A percentile compares a stretch with the other conserved stretches of the same genome.
These are phyloP conservation scores for Clausena lansium DNA, from an alignment of 345 rosid genomes.

Conservation along the genomic window DNA sequence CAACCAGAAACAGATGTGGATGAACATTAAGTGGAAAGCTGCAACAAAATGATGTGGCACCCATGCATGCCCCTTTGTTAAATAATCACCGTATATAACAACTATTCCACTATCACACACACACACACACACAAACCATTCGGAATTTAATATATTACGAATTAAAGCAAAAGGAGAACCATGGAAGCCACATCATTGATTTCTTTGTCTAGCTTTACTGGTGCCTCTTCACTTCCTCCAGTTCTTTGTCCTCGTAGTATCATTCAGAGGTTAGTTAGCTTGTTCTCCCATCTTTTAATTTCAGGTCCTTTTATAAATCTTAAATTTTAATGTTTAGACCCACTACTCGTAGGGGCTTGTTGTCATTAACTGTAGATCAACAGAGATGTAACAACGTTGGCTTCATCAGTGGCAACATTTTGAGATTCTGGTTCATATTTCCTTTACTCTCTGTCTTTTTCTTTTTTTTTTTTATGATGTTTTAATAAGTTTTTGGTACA, in stretches of 20 bases:
- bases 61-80: no score
- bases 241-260: conserved; percentile 12
- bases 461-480: neutral
- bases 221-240: conserved; percentile 23
- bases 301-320: neutral
- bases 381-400: conserved; percentile 8
- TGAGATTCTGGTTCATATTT: conserved; percentile 30
- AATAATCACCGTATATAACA: no score
- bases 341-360: conserved; percentile 6
- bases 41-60: no score
- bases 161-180: neutral
- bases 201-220: conserved; percentile 24
- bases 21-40: no score
- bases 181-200: conserved; percentile 37
- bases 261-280: conserved; percentile 21
- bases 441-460: neutral
- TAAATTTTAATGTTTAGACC: neutral
- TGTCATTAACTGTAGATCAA: conserved; percentile 6
- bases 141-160: no score
- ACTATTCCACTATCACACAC: no score
- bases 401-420: neutral
- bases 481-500: neutral
- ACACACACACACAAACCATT: no score
- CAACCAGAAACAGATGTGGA: no score
- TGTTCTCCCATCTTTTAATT: neutral